phyloP scores from a whole-genome alignment of 1,284 basidiomycete genomes.

The Microbotryum silenes-acaulis region DNA sequence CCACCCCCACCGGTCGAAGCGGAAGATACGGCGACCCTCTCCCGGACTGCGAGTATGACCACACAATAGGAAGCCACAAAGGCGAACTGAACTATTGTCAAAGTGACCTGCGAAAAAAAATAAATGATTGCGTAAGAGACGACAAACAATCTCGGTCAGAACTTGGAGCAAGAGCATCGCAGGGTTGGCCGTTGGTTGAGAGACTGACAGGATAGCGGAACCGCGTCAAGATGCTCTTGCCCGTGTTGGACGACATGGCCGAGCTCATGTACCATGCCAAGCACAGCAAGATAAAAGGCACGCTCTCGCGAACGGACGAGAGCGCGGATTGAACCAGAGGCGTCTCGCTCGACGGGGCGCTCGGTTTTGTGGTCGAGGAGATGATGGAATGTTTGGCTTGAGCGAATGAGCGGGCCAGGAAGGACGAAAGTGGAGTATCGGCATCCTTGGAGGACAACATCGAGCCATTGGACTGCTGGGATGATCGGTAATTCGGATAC shows the following conservation, averaged over 20 bases:
- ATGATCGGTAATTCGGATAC: background rate
- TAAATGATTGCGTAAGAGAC: conserved; percentile 34
- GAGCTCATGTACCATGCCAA: conserved; percentile 67
- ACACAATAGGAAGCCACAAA: conserved; percentile 84
- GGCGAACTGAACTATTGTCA: conserved; percentile 96
- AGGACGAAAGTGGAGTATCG: background rate
- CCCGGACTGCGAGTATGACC: conserved; percentile 46
- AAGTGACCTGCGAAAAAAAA: conserved; percentile 77
- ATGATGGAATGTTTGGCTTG: background rate
- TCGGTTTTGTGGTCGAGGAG: background rate
- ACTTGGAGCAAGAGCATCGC: background rate
- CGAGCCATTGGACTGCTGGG: too few species aligned
- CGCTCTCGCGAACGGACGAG: background rate
- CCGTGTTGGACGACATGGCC: conserved; percentile 79
- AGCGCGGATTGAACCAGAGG: too few species aligned
- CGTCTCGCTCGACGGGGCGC: background rate
- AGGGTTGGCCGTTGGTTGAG: background rate
- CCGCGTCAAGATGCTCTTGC: conserved; percentile 71
- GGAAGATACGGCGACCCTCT: conserved; percentile 2
- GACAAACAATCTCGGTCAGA: too few species aligned
- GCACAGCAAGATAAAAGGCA: conserved; percentile 52
- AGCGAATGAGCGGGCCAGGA: background rate
- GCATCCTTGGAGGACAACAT: too few species aligned
- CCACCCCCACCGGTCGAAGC: background rate
- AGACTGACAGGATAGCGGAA: conserved; percentile 31